These are phyloP conservation scores for Lizanozyma gosingica DNA, from an alignment of 1,139 yeast genomes.

Conservation along the genomic window DNA sequence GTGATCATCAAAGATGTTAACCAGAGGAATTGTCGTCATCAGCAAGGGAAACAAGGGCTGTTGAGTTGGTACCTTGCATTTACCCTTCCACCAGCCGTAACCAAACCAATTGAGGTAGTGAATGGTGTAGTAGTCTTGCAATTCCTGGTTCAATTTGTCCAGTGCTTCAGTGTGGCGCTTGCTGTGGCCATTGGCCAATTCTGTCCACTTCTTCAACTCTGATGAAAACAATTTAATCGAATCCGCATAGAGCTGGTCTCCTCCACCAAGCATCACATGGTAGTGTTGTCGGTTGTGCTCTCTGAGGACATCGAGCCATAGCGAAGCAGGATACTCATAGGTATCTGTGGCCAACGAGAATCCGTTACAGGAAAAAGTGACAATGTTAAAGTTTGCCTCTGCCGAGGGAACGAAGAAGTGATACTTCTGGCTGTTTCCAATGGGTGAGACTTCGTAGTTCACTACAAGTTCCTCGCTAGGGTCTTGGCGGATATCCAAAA, in stretches of 20 bases:
- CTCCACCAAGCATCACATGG: conserved; percentile 96
- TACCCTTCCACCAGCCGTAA: conserved; percentile 74
- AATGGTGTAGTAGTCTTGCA: conserved; percentile 57
- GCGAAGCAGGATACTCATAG: conserved; percentile 53
- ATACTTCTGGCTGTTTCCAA: conserved; percentile 7
- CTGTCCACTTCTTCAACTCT: conserved; percentile 55
- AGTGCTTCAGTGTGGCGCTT: conserved; percentile 36
- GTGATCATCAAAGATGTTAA: conserved; percentile 84
- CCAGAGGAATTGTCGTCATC: conserved; percentile 71
- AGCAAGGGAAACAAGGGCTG: conserved; percentile 69
- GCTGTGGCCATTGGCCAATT: conserved; percentile 37
- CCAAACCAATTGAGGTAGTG: conserved; percentile 89
- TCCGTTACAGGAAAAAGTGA: conserved; percentile 90
- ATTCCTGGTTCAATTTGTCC: conserved; percentile 40
- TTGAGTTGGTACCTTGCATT: conserved; percentile 44
- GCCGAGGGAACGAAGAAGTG: conserved; percentile 52
- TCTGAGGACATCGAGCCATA: conserved; percentile 79
- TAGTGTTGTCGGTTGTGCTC: conserved; percentile 58
- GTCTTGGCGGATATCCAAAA: not conserved
- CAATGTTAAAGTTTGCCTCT: conserved; percentile 62
- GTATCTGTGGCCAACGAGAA: conserved; percentile 73
- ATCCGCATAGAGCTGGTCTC: conserved; percentile 91
- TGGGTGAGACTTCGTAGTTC: not conserved
- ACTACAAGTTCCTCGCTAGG: not conserved
- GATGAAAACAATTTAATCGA: conserved; percentile 55